Evolutionary conservation across 225 moss, liverwort and hornwort species (phyloP), one percentile per base, ranked within the genome.

Genomic region (Sphagnum tenellum): DNA sequence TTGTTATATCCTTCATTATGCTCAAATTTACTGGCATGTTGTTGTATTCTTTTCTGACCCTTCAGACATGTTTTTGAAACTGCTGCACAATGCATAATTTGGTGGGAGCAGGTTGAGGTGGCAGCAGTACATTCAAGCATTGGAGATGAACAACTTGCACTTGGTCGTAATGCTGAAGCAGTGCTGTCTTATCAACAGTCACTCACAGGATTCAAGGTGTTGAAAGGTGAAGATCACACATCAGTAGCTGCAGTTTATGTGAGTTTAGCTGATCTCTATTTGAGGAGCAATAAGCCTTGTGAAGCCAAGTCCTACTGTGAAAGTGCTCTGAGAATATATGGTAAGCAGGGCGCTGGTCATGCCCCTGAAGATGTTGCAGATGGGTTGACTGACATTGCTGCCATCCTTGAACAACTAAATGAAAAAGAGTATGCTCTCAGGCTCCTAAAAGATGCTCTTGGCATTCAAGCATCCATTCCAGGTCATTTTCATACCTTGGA

Each of bases 111-210:
- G 78, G 85, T 83, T 60, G 98, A 98, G 70, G 89, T 90, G 57
- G 93, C 98, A 65, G 82, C 88, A 49, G 89, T 98, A 60, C 89
- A 88, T 75, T 71, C 85, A 9, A 87, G 77, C 65, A 90, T 93
- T 48, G 98, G 98, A 12, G 98, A 98, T 67, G 83, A 82, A n/a
- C 84, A 89, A 8, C 73, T 90, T 45, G 83, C 86, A 2, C 72
- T 98, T 67, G 86, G 87, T 59, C 86, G 90, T 60, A 89, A 93
- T 67, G 71, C 80, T 0, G 93, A 98, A 59, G 89, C 93, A 61
- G 86, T 90, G 8, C 74, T 74, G 49, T 82, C 98, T 8, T 98
- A 98, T 62, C 98, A 98, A 67, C 93, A 98, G 74, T 85, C 98
- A 47, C 77, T 93, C 9, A 72, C 87, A 57, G 85, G 87, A 60